Percentiles rank a stretch among this genome's conserved stretches.
These are phyloP conservation scores for Bruguiera gymnorhiza DNA, from an alignment of 345 rosid species.

Conservation along the genomic window DNA sequence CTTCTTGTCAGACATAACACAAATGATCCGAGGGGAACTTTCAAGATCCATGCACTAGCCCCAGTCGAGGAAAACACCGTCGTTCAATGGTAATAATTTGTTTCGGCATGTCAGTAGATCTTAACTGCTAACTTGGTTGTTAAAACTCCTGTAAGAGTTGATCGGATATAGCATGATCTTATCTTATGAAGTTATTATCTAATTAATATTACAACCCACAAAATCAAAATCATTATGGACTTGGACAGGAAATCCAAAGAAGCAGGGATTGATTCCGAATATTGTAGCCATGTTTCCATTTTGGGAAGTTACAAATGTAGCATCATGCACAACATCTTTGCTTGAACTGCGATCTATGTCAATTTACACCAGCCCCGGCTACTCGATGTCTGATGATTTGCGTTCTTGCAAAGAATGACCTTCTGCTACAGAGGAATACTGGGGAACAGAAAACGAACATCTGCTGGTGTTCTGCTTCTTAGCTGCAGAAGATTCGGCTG, in stretches of 20 bases:
- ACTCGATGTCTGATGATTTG: constrained; percentile 40
- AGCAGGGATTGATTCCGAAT: not conserved
- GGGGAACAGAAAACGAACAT: constrained; percentile 61
- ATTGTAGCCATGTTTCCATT: not conserved
- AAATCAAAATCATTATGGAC: not conserved
- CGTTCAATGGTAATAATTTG: too few relatives aligned
- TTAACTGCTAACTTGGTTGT: too few relatives aligned
- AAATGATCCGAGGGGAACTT: too few relatives aligned
- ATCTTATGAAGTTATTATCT: not conserved
- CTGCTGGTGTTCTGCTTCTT: constrained; percentile 43
- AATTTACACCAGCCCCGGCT: constrained; percentile 25
- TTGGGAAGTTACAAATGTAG: not conserved
- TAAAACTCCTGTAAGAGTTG: too few relatives aligned
- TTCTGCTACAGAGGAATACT: constrained; percentile 46
- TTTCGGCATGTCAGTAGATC: too few relatives aligned
- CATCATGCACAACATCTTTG: constrained; percentile 32
- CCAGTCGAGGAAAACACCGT: too few relatives aligned
- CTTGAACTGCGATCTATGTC: constrained; percentile 31
- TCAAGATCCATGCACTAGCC: too few relatives aligned
- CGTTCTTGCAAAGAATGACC: constrained; percentile 40
- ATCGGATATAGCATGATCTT: not conserved
- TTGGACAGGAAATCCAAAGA: not conserved
- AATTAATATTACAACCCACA: not conserved
- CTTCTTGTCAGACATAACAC: not conserved
- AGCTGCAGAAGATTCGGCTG: constrained; percentile 67